Conservation (phyloP, 1,284 basidiomycete genomes). For the Fomitopsis schrenkii region DNA sequence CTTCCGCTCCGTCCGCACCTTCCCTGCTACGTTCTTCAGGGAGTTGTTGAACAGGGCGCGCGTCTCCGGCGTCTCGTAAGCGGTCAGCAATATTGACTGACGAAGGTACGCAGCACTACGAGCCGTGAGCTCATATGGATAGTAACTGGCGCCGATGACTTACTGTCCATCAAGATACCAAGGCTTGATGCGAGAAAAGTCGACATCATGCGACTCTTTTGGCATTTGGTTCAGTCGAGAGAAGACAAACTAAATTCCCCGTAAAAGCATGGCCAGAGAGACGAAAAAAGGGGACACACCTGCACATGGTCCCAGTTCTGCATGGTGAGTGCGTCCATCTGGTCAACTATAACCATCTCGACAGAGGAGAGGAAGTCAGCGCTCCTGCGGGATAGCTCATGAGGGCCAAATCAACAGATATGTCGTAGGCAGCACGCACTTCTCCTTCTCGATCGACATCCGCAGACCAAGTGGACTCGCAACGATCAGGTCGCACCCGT, state of each 20-base stretch:
- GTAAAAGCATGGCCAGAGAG: background rate
- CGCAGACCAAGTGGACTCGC: constrained; percentile 92
- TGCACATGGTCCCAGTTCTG: constrained; percentile 99
- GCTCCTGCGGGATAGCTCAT: constrained; percentile 40
- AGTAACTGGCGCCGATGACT: constrained; percentile 28
- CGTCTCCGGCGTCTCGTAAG: constrained; percentile 88
- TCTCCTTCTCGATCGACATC: constrained; percentile 92
- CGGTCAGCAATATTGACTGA: constrained; percentile 86
- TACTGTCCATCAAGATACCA: constrained; percentile 96
- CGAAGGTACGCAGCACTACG: constrained; percentile 75
- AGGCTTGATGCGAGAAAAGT: constrained; percentile 95
- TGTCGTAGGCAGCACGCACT: constrained; percentile 41
- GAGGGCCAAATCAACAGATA: background rate
- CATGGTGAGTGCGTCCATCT: constrained; percentile 92
- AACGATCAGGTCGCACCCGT: constrained; percentile 87
- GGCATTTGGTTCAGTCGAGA: constrained; percentile 85
- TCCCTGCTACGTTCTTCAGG: constrained; percentile 85
- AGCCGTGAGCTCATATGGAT: background rate
- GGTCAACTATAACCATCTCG: constrained; percentile 91
- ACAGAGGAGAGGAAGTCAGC: constrained; percentile 93
- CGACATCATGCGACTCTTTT: constrained; percentile 88
- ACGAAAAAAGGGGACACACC: constrained; percentile 37
- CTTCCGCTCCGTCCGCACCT: constrained; percentile 63
- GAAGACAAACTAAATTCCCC: constrained; percentile 69
- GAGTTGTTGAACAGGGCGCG: constrained; percentile 72